Evolutionary conservation across 192 early-diverging fungal species (phyloP).

Genomic region (Coemansia sp.): DNA sequence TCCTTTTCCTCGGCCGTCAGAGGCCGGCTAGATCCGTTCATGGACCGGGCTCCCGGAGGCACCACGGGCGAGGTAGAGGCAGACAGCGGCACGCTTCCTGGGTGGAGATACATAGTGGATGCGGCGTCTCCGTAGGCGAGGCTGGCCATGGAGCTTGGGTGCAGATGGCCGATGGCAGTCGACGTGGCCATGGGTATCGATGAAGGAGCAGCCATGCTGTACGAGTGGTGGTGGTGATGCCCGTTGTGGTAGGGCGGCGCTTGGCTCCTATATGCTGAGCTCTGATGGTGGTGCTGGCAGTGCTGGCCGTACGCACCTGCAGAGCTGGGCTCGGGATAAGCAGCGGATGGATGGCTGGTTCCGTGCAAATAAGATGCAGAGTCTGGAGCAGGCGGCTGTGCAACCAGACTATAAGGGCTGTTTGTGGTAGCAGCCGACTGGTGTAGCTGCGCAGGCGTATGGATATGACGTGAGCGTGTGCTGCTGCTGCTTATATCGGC

Average conservation of each 20-base stretch:
- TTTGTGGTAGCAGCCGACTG: neutral
- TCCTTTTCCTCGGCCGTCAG: constrained; percentile 61
- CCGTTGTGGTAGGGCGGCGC: neutral
- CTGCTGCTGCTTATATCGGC: neutral
- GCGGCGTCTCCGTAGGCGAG: neutral
- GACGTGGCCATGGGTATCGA: neutral
- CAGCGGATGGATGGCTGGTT: neutral
- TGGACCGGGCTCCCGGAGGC: neutral
- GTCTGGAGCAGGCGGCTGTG: neutral
- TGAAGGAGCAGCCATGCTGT: neutral
- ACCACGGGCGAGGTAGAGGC: constrained; percentile 5
- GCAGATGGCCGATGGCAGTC: neutral
- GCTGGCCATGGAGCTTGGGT: neutral
- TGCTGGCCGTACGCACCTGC: neutral
- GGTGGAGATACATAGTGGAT: neutral
- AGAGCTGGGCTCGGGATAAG: neutral
- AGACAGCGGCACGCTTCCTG: neutral
- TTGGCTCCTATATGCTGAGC: neutral
- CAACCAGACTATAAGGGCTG: neutral
- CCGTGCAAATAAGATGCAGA: neutral
- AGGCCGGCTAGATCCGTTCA: constrained; percentile 6
- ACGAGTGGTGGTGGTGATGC: neutral
- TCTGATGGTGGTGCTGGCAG: neutral
- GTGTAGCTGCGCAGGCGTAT: neutral
- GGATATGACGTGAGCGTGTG: neutral